Conservation (phyloP, 2,329 filamentous ascomycete species). For the Aspergillus quadrilineatus region DNA sequence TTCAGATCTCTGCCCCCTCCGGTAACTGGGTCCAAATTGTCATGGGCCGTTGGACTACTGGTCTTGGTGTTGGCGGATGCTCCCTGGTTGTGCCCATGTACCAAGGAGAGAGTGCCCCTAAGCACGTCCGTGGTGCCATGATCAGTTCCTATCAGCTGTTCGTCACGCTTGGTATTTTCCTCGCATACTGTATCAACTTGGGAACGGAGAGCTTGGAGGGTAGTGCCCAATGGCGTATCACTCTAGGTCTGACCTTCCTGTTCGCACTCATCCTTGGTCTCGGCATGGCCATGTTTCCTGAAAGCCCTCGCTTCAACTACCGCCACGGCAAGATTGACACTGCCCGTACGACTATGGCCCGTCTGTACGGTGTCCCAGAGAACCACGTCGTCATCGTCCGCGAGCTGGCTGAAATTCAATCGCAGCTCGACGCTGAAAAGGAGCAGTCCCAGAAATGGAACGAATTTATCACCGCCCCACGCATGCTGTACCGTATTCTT, state of each 20-base stretch:
- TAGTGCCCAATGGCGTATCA: slow-evolving; percentile 52
- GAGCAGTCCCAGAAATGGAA: slow-evolving; percentile 35
- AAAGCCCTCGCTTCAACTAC: slow-evolving; percentile 59
- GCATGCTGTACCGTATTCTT: slow-evolving; percentile 46
- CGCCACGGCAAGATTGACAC: slow-evolving; percentile 53
- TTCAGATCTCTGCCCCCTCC: slow-evolving; percentile 43
- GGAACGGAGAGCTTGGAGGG: slow-evolving; percentile 39
- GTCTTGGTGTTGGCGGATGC: slow-evolving; percentile 47
- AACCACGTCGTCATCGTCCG: slow-evolving; percentile 54
- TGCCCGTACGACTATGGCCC: slow-evolving; percentile 53
- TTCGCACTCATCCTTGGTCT: slow-evolving; percentile 55
- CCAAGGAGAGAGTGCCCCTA: slow-evolving; percentile 47
- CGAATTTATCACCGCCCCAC: slow-evolving; percentile 46
- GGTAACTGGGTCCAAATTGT: slow-evolving; percentile 45
- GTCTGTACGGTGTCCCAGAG: slow-evolving; percentile 55
- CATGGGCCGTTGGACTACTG: slow-evolving; percentile 45
- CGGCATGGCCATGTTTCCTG: slow-evolving; percentile 58
- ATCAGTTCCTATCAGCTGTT: slow-evolving; percentile 51
- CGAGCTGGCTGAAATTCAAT: slow-evolving; percentile 57
- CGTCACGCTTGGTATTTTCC: slow-evolving; percentile 49
- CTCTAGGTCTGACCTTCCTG: slow-evolving; percentile 58
- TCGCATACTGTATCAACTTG: slow-evolving; percentile 48
- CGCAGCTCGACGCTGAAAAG: slow-evolving; percentile 56
- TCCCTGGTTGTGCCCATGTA: slow-evolving; percentile 49
- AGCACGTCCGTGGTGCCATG: slow-evolving; percentile 48